phyloP scores from a whole-genome alignment of 257 asterid species.

The Penstemon barbatus region DNA sequence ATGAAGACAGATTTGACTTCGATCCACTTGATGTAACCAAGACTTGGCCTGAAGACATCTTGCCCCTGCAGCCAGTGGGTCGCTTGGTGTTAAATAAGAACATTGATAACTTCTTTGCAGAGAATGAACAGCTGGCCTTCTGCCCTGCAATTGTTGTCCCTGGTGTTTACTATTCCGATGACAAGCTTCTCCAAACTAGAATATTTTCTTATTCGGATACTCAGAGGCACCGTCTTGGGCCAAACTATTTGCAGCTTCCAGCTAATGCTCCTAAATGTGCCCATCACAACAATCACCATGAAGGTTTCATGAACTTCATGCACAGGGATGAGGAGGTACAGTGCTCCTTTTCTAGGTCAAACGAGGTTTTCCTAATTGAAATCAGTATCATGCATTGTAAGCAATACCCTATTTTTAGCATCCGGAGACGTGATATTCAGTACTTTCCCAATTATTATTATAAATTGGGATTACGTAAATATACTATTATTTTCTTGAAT shows the following conservation, averaged over 20 bases:
- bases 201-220: slow-evolving; percentile 67
- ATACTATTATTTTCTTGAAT: no score
- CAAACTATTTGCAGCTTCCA: slow-evolving; percentile 73
- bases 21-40: slow-evolving; percentile 96
- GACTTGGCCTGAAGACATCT: slow-evolving; percentile 93
- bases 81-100: slow-evolving; percentile 90
- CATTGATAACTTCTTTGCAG: slow-evolving; percentile 82
- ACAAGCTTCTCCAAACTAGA: slow-evolving; percentile 68
- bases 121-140: slow-evolving; percentile 73
- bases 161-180: slow-evolving; percentile 64
- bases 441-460: background rate
- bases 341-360: background rate
- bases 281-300: slow-evolving; percentile 75
- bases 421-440: background rate
- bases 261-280: slow-evolving; percentile 67
- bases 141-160: slow-evolving; percentile 65
- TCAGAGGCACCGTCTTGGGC: slow-evolving; percentile 89
- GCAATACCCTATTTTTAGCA: background rate
- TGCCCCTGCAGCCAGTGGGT: slow-evolving; percentile 97
- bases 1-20: slow-evolving; percentile 82
- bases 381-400: background rate
- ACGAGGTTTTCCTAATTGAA: background rate
- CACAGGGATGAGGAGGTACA: slow-evolving; percentile 80
- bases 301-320: slow-evolving; percentile 75
- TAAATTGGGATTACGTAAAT: background rate